A percentile compares a stretch with the other conserved stretches of the same genome.
phyloP scores from a whole-genome alignment of 257 asterid species.

The Schizonepeta tenuifolia region DNA sequence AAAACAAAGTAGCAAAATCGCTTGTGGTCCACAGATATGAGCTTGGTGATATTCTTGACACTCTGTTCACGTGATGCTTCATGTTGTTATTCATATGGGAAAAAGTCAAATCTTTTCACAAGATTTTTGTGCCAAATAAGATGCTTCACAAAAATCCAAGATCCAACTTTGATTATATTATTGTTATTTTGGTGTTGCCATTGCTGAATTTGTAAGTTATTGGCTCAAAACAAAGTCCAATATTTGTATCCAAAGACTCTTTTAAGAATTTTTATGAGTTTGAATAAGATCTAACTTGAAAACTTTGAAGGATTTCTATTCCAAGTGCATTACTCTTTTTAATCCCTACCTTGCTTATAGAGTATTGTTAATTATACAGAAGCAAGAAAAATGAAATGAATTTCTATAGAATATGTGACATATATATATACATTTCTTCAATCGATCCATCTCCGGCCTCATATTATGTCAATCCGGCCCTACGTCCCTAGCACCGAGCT shows the following conservation, averaged over 20 bases:
- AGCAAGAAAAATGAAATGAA: not conserved
- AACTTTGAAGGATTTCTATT: too few species aligned
- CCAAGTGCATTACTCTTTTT: too few species aligned
- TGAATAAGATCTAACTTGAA: too few species aligned
- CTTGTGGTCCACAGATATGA: slow-evolving; percentile 15
- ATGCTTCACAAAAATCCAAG: slow-evolving; percentile 29
- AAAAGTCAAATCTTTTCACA: slow-evolving; percentile 41
- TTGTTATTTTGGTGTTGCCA: not conserved
- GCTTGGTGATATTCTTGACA: not conserved
- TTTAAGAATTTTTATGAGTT: not conserved
- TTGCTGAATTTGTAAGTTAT: not conserved
- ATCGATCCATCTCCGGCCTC: too few species aligned
- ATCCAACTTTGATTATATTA: not conserved
- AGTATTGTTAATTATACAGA: too few species aligned
- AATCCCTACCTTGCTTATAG: too few species aligned
- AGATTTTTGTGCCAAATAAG: slow-evolving; percentile 46
- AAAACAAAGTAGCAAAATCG: not conserved
- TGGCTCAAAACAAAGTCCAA: not conserved
- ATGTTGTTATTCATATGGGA: slow-evolving; percentile 52
- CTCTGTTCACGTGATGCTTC: slow-evolving; percentile 33
- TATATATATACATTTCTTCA: not conserved
- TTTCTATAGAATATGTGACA: not conserved
- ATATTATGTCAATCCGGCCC: too few species aligned
- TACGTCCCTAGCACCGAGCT: not conserved
- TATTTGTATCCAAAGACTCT: not conserved